Evolutionary conservation across 2,329 filamentous ascomycete species (phyloP).

Genomic region (Escovopsis sp.): DNA sequence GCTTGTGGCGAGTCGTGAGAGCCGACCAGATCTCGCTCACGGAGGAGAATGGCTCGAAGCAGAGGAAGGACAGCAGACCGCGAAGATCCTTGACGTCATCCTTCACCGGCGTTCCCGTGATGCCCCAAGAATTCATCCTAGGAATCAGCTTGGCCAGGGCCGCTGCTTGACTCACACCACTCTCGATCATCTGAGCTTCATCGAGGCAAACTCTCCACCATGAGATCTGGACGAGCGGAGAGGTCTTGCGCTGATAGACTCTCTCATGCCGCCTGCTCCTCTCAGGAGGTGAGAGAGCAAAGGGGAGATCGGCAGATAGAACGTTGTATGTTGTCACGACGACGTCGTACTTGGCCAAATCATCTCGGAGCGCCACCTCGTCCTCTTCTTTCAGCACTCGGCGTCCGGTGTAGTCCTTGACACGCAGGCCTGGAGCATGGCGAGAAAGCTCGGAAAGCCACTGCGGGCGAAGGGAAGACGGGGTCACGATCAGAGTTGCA

Average conservation of each 20-base stretch:
- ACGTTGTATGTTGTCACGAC: constrained; percentile 53
- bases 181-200: constrained; percentile 88
- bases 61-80: constrained; percentile 68
- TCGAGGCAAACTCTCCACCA: constrained; percentile 79
- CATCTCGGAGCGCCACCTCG: constrained; percentile 24
- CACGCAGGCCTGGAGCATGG: constrained; percentile 41
- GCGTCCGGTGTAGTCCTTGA: constrained; percentile 41
- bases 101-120: constrained; percentile 76
- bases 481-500: constrained; percentile 47
- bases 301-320: constrained; percentile 68
- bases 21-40: constrained; percentile 50
- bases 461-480: constrained; percentile 39
- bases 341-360: constrained; percentile 38
- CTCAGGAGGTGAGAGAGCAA: constrained; percentile 52
- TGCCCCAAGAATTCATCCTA: constrained; percentile 75
- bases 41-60: constrained; percentile 59
- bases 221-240: constrained; percentile 62
- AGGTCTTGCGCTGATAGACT: constrained; percentile 50
- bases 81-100: constrained; percentile 64
- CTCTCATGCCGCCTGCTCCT: constrained; percentile 50
- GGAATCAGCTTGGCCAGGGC: constrained; percentile 67
- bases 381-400: constrained; percentile 19
- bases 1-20: constrained; percentile 44
- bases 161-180: constrained; percentile 69
- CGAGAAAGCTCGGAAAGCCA: constrained; percentile 45